Conservation (phyloP, 352 stramenopile species). For the Peronospora farinosa region DNA sequence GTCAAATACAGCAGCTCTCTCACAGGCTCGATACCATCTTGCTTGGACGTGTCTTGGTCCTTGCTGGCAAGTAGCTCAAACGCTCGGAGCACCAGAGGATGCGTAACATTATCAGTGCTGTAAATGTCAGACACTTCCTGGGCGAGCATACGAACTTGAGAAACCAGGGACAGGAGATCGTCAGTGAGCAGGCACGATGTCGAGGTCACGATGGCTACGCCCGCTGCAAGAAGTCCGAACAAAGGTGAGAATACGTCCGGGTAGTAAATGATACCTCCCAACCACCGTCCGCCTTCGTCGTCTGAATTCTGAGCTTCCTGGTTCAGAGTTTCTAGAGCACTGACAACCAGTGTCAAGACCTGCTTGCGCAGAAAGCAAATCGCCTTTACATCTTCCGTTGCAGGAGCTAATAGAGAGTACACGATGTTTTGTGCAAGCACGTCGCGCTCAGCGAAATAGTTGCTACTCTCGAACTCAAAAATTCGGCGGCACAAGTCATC, state of each 20-base stretch:
- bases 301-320: constrained; percentile 19
- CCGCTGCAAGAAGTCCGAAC: constrained; percentile 38
- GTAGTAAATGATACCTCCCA: constrained; percentile 66
- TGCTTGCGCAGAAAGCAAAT: constrained; percentile 22
- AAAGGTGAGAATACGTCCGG: constrained; percentile 53
- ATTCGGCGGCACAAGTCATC: constrained; percentile 60
- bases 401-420: constrained; percentile 32
- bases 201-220: constrained; percentile 32
- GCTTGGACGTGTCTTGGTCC: background rate
- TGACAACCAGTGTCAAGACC: constrained; percentile 25
- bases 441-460: constrained; percentile 67
- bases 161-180: constrained; percentile 20
- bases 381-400: constrained; percentile 12
- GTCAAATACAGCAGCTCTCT: constrained; percentile 43
- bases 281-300: constrained; percentile 31
- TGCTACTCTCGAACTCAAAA: constrained; percentile 75
- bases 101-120: constrained; percentile 20
- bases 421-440: constrained; percentile 55
- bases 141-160: constrained; percentile 20
- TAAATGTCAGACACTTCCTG: constrained; percentile 20
- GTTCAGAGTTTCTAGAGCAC: constrained; percentile 28
- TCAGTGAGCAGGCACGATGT: constrained; percentile 5
- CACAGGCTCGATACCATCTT: constrained; percentile 6
- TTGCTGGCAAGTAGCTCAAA: constrained; percentile 25
- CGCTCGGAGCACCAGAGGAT: constrained; percentile 37